Evolutionary conservation across 1,139 yeast species (phyloP), one percentile per base, ranked within the genome.

Genomic region (Tardiomyces depauwii): DNA sequence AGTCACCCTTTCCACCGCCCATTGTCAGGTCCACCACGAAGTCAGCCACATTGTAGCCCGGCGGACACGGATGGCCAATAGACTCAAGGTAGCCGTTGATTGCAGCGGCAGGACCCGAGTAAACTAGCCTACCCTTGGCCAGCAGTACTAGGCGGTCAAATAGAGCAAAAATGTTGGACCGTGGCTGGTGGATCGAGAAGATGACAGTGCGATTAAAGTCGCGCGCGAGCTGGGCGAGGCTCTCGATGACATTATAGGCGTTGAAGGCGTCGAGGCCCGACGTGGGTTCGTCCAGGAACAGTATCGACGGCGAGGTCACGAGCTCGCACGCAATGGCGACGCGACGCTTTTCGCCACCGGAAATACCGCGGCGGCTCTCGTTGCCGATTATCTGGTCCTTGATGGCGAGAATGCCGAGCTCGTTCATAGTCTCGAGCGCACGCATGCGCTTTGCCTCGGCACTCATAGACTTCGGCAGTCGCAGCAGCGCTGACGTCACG

Each of bases 121-220:
- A 91, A 1, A 89, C 82, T 61, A 87, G 68, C 55, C 80, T 80
- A 50, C 98, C 98, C 52, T 82, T 82, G 39, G 96, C 85, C 46
- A 91, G 71, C 44, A 91, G 68, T 1, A 91, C 64, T 46, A 91
- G 72, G 54, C 82, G 82, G 61, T 89, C 96, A 65, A 91, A 91
- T 47, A 87, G 67, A 0, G 96, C 80, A 27, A 91, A 96, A 60
- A 91, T 89, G 57, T 91, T 91, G 51, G 96, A 86, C 60, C 98
- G 76, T n/a, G 98, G 98, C 61, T 91, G 98, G 66, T 91, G 98
- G 53, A 91, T 91, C 0, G 98, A 87, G 60, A 91, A 82, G 1
- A 91, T 78, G 43, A 91, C 81, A 0, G 98, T 89, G 60, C 97
- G 77, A 50, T 82, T 80, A 62, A 81, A 85, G 55, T 81, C 83